These are phyloP conservation scores for Leccinum aurantiacum DNA, from an alignment of 768 basidiomycete species.

Conservation along the genomic window DNA sequence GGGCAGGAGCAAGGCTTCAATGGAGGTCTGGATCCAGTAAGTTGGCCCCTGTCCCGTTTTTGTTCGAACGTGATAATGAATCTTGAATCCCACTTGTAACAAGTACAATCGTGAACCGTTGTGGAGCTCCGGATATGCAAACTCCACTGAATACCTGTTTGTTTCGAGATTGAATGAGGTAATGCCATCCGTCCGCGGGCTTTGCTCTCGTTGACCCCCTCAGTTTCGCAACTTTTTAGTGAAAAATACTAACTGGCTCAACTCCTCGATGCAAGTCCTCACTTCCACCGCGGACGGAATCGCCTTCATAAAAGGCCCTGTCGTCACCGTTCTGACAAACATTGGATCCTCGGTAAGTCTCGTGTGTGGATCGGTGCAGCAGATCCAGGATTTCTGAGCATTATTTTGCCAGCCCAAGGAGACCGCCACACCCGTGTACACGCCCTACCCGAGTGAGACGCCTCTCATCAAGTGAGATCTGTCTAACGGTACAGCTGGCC, in stretches of 20 bases:
- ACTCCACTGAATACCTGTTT: conserved; percentile 56
- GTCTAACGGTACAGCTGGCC: not conserved
- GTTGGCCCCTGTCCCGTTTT: conserved; percentile 11
- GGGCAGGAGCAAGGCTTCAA: conserved; percentile 75
- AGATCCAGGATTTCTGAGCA: not conserved
- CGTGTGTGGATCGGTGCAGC: not conserved
- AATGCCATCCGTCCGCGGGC: not conserved
- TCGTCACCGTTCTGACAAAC: conserved; percentile 64
- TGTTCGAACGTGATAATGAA: not conserved
- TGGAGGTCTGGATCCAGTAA: conserved; percentile 65
- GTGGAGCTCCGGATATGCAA: conserved; percentile 66
- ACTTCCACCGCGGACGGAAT: conserved; percentile 48
- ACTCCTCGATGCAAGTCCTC: conserved; percentile 51
- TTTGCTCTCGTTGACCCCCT: not conserved
- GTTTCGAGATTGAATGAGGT: conserved; percentile 33
- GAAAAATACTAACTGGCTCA: conserved; percentile 50
- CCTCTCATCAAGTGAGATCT: conserved; percentile 56
- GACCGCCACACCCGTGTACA: conserved; percentile 54
- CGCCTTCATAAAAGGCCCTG: conserved; percentile 63
- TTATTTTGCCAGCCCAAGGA: conserved; percentile 46
- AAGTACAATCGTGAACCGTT: conserved; percentile 73
- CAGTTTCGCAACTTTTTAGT: conserved; percentile 35
- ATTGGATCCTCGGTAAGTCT: conserved; percentile 65
- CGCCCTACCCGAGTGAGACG: conserved; percentile 48
- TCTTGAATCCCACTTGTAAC: conserved; percentile 11